Evolutionary conservation across 768 basidiomycete genomes (phyloP).

Genomic region (Trametes coccinea): DNA sequence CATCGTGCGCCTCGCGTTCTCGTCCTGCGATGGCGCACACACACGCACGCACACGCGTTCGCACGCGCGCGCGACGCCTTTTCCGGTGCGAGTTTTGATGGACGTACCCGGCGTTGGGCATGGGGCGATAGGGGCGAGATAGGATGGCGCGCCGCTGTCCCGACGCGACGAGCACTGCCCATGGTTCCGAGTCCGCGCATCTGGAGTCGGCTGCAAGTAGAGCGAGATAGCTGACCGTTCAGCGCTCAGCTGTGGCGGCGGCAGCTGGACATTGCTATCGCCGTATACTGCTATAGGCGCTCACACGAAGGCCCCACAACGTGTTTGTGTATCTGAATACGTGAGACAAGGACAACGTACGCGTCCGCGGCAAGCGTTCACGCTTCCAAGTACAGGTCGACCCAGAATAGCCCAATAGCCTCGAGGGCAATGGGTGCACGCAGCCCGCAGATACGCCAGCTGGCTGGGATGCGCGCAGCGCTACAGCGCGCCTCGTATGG

Average conservation of each 20-base stretch:
- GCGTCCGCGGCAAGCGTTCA: not conserved
- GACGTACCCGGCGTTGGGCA: not conserved
- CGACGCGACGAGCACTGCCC: conserved; percentile 4
- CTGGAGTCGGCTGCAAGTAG: too few relatives aligned
- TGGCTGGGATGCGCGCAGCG: not conserved
- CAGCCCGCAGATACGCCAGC: too few relatives aligned
- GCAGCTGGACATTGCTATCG: not conserved
- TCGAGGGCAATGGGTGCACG: not conserved
- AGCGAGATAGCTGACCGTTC: too few relatives aligned
- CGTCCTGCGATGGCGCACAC: not conserved
- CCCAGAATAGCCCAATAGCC: not conserved
- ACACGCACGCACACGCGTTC: not conserved
- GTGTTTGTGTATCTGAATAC: not conserved
- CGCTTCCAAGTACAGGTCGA: not conserved
- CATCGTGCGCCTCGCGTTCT: not conserved
- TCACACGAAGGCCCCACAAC: not conserved
- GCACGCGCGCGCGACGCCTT: not conserved
- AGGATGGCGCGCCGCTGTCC: conserved; percentile 21
- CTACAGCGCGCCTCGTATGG: not conserved
- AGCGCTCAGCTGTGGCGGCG: not conserved
- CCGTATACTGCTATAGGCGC: not conserved
- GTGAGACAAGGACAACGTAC: not conserved
- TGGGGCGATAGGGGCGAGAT: conserved; percentile 16
- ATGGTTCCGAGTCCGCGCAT: too few relatives aligned
- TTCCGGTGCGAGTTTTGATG: conserved; percentile 4